Conservation (phyloP, 257 asterid genomes). For the Dorcoceras hygrometricum region DNA sequence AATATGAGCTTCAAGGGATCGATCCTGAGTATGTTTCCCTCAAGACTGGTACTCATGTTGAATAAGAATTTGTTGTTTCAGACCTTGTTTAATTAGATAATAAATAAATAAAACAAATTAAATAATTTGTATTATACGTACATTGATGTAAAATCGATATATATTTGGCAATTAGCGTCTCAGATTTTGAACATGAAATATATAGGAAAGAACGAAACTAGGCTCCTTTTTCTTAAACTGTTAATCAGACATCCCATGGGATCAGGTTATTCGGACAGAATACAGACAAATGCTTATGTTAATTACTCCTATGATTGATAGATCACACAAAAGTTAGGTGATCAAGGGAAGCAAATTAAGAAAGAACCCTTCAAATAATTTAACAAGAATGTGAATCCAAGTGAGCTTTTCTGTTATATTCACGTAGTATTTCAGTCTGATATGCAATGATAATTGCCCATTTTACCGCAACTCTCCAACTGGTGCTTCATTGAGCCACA, state of each 20-base stretch:
- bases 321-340: no score
- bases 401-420: background rate
- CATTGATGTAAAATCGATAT: no score
- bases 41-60: no score
- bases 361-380: background rate
- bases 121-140: no score
- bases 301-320: no score
- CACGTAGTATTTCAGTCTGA: background rate
- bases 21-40: slow-evolving; percentile 10
- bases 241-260: no score
- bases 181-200: background rate
- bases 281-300: no score
- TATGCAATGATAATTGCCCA: background rate
- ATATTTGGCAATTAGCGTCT: no score
- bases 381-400: background rate
- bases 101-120: no score
- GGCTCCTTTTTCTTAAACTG: no score
- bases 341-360: background rate
- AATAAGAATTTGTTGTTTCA: background rate
- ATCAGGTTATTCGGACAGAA: no score
- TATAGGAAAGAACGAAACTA: background rate
- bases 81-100: background rate
- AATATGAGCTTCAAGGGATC: slow-evolving; percentile 24
- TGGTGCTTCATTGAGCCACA: slow-evolving; percentile 98
- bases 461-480: slow-evolving; percentile 87